Base-by-base conservation (phyloP, 1,139 yeast species). In the Pichia sp. region DNA sequence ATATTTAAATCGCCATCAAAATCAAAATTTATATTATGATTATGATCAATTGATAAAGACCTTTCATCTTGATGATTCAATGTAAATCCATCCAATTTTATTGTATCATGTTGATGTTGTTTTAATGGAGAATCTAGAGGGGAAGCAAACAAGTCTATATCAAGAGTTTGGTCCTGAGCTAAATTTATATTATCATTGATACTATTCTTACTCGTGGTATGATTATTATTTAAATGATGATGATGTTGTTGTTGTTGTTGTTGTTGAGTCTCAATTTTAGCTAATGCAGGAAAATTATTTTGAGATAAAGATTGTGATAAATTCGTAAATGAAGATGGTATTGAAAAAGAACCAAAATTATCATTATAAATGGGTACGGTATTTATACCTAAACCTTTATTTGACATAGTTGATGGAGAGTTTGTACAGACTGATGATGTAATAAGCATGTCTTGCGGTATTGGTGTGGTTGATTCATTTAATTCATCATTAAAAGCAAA, bases 1-100 rank as follows among this genome's bases (percentile, higher is more conserved):
- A 60, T 57, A 42, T 58, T 56, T 38, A 59, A 35, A 54, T 61
- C 64, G 1, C 63, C 63, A 33, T 61, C 63, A 10, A 57, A 30
- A 49, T 61, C 64, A 41, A 58, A 54, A 38, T 49, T 49, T 18
- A 48, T 11, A 41, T 45, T n/a, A 29, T 39, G 36, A 33, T 48
- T 39, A 9, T 46, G 54, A 27, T 49, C 45, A 5, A 48, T 48
- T 6, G 52, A 48, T 34, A 44, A 31, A 6, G 45, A 36, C 18
- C 46, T 45, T 25, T 42, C 43, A 27, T 45, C 43, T 7, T 35
- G 41, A 5, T 28, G 27, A 34, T 42, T 33, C 5, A 43, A 42
- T 3, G n/a, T 29, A 39, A 32, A 48, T 34, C 40, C 25, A 30
- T 42, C 27, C 27, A 25, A n/a, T 34, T 27, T 40, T 31, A n/a